Evolutionary conservation across 306 rosid species (phyloP).

Genomic region (Mucuna pruriens): DNA sequence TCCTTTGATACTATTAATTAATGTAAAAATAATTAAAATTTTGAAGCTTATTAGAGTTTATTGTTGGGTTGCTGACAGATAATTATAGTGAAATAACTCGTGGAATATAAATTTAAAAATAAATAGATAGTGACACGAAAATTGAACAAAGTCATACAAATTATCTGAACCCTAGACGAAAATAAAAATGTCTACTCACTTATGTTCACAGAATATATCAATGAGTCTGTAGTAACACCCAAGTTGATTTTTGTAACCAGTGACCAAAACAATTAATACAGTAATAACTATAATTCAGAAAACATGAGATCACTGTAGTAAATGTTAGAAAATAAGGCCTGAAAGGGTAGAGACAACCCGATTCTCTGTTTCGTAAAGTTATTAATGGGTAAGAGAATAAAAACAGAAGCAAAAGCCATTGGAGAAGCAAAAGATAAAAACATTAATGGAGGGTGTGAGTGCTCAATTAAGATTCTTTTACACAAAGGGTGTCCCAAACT

Average conservation of each 20-base stretch:
- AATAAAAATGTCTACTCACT: conserved; percentile 10
- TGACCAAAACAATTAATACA: conserved; percentile 4
- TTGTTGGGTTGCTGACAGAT: neutral
- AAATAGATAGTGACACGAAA: neutral
- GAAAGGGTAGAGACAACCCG: conserved; percentile 31
- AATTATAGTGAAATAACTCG: neutral
- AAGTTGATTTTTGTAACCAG: neutral
- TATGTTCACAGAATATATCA: conserved; percentile 31
- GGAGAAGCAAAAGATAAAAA: conserved; percentile 7
- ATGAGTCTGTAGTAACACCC: conserved; percentile 10
- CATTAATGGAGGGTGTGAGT: conserved; percentile 18
- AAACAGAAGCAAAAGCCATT: conserved; percentile 26
- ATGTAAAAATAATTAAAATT: neutral
- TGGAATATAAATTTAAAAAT: neutral
- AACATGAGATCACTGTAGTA: conserved; percentile 21
- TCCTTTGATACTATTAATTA: too few relatives aligned
- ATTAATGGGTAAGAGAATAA: conserved; percentile 30
- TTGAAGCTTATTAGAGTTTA: neutral
- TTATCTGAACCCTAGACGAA: neutral
- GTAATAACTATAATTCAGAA: conserved; percentile 16
- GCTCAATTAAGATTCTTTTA: conserved; percentile 18
- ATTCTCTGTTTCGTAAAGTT: conserved; percentile 42
- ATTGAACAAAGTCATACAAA: neutral
- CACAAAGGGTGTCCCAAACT: conserved; percentile 23
- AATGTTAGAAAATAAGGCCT: conserved; percentile 31